Conservation (phyloP, 768 basidiomycete genomes). For the Suillus subalutaceus region DNA sequence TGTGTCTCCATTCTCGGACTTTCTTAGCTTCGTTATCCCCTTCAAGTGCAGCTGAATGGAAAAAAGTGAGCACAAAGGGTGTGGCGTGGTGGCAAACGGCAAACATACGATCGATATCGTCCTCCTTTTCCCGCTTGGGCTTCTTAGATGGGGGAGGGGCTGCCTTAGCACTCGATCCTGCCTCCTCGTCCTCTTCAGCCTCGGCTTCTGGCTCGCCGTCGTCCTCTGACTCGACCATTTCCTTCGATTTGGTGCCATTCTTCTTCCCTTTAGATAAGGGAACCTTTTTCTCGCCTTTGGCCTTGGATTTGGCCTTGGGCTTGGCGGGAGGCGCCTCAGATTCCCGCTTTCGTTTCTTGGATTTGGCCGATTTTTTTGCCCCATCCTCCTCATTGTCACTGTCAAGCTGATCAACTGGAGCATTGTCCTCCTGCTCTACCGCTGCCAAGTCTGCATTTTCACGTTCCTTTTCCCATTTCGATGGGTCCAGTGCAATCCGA, state of each 20-base stretch:
- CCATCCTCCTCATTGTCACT: constrained; percentile 56
- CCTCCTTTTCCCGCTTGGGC: constrained; percentile 59
- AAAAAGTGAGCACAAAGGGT: constrained; percentile 14
- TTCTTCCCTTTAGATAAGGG: constrained; percentile 44
- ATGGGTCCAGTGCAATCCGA: constrained; percentile 72
- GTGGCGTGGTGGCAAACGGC: neutral
- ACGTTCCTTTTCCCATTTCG: constrained; percentile 60
- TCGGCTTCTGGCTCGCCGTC: constrained; percentile 52
- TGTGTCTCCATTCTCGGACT: constrained; percentile 92
- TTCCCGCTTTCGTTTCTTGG: constrained; percentile 70
- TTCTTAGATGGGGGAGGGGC: constrained; percentile 71
- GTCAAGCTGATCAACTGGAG: constrained; percentile 68
- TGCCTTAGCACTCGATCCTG: constrained; percentile 53
- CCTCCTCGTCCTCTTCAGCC: constrained; percentile 47
- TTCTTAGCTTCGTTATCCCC: constrained; percentile 66
- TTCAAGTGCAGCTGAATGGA: constrained; percentile 42
- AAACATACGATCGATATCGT: constrained; percentile 59
- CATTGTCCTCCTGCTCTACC: constrained; percentile 57
- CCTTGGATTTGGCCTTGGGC: constrained; percentile 47
- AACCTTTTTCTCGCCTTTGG: constrained; percentile 45
- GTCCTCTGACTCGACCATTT: constrained; percentile 69
- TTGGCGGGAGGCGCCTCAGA: constrained; percentile 45
- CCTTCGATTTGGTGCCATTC: constrained; percentile 63
- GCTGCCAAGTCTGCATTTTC: constrained; percentile 34
- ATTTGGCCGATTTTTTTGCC: constrained; percentile 45